Evolutionary conservation across 1,284 basidiomycete genomes (phyloP).

Genomic region (Puccinia horiana): DNA sequence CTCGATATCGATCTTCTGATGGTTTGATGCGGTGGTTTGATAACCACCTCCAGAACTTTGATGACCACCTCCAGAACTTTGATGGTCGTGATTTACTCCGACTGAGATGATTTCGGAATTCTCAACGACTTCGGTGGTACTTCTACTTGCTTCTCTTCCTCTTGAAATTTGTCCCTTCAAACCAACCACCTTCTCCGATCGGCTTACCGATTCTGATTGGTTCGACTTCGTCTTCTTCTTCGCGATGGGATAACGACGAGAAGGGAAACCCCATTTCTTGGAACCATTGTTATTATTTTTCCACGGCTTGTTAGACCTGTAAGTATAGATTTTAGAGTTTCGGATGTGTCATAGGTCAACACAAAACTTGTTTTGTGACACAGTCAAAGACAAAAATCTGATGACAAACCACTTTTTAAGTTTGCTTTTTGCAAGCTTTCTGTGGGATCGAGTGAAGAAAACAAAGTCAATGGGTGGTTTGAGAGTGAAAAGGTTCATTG

Average conservation of each 20-base stretch:
- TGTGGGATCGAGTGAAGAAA: not conserved
- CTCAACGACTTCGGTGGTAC: not conserved
- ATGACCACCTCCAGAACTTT: too few species aligned
- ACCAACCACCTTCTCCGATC: not conserved
- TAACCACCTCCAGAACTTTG: too few species aligned
- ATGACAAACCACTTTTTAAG: not conserved
- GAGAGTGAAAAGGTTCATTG: not conserved
- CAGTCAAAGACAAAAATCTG: not conserved
- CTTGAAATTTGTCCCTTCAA: not conserved
- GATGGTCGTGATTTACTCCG: not conserved
- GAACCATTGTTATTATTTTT: not conserved
- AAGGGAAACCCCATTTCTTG: not conserved
- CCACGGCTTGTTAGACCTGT: conserved; percentile 9
- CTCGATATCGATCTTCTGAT: conserved; percentile 20
- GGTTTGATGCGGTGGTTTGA: conserved; percentile 8
- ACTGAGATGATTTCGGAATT: not conserved
- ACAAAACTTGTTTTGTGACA: not conserved
- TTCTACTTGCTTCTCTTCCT: not conserved
- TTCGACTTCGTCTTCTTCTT: not conserved
- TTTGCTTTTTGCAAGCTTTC: conserved; percentile 1
- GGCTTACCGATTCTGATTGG: not conserved
- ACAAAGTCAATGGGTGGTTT: not conserved
- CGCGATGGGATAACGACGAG: not conserved
- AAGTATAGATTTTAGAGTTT: not conserved
- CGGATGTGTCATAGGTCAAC: not conserved